Conservation (phyloP, 495 filamentous ascomycete genomes). For the Paragyromitra xinjiangensis region DNA sequence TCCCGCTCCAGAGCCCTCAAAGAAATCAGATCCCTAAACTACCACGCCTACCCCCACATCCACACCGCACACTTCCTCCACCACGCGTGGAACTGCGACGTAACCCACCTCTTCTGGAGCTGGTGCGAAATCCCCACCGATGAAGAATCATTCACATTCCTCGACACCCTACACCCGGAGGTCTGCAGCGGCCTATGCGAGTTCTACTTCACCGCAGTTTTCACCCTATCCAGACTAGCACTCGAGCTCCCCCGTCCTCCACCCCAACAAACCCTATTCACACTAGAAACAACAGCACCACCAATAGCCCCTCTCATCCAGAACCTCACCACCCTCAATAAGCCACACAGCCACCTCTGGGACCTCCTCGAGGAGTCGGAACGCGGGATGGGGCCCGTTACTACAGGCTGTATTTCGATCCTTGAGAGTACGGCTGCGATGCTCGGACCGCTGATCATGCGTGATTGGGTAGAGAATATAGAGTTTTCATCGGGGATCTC, state of each 20-base stretch:
- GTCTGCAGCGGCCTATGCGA: neutral
- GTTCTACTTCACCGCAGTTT: neutral
- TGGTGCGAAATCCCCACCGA: neutral
- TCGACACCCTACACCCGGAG: neutral
- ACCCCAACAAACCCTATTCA: neutral
- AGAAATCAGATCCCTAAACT: neutral
- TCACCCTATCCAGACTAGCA: neutral
- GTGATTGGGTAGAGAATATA: neutral
- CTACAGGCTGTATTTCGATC: neutral
- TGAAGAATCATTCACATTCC: neutral
- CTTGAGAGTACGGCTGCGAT: neutral
- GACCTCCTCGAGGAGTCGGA: constrained; percentile 3
- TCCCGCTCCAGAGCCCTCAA: neutral
- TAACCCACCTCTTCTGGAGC: neutral
- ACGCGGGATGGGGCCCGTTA: neutral
- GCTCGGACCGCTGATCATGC: neutral
- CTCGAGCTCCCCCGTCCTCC: neutral
- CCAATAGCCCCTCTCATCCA: neutral
- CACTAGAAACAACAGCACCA: neutral
- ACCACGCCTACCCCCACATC: too few relatives aligned
- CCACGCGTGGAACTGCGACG: neutral
- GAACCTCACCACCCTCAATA: too few relatives aligned
- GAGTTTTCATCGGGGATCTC: neutral
- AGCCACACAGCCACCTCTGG: neutral
- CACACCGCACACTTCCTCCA: neutral